Base-by-base conservation (phyloP, 345 rosid genomes). In the Citrus inodora region DNA sequence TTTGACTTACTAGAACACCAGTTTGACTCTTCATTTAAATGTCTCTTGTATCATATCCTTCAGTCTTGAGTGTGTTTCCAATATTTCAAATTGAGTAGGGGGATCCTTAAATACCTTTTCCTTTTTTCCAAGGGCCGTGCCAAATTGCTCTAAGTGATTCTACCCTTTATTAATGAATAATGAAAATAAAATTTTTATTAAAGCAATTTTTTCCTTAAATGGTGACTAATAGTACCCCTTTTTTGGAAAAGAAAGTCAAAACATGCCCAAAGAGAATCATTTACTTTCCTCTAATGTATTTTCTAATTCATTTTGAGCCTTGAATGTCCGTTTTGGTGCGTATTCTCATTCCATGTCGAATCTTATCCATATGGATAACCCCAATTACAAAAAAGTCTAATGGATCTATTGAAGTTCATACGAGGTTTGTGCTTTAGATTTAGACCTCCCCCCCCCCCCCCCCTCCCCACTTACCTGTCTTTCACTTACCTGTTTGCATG, bases 391-490 rank as follows among this genome's bases (percentile, higher is more conserved):
- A 30, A 33, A 1, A 17, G 21, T 32, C 19, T 65, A 65, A 65
- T 32, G 32, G 38, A 1, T 33, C 40, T 65, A 7, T 16, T 22
- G n/a, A 65, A 65, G 24, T 65, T 7, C 11, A 3, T 66, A 3
- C 21, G 22, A 0, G 0, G 46, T 21, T 65, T 33, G 11, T 2
- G 46, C 22, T 35, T 65, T 35, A 21, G 11, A 66, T 9, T 21
- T 35, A 0, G 7, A 2, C 7, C 10, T 32, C 69, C 0, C 32
- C 4, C 32, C 4, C 33, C 4, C 9, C 16, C 0, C 2, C 0
- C 2, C 4, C 32, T 1, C 68, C 0, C 68, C 0, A 2, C 4
- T 16, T 8, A 13, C 10, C 69, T 6, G 10, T 21, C 25, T 6
- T n/a, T 5, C 6, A 19, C 5, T 7, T 28, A 28, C 30, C 30